Evolutionary conservation across 2,329 filamentous ascomycete species (phyloP).

Genomic region (Macroventuria anomochaeta): DNA sequence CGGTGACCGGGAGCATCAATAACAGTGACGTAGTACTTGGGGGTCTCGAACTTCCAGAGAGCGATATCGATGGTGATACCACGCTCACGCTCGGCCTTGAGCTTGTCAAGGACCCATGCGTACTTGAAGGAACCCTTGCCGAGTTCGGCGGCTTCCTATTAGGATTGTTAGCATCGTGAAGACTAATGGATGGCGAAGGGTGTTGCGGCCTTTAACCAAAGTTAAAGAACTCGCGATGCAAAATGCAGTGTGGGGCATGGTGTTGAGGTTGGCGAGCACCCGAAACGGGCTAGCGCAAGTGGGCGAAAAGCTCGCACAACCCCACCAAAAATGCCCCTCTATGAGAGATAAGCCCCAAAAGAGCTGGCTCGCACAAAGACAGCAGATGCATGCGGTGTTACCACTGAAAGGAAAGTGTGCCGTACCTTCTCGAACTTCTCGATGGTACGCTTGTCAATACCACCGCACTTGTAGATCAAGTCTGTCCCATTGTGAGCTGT

Average conservation of each 20-base stretch:
- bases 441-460: constrained; percentile 99
- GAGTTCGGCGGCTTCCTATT: constrained; percentile 95
- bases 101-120: constrained; percentile 99
- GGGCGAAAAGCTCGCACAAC: constrained; percentile 48
- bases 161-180: constrained; percentile 45
- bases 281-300: constrained; percentile 43
- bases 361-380: constrained; percentile 34
- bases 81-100: constrained; percentile 99
- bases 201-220: not conserved
- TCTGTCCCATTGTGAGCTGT: constrained; percentile 58
- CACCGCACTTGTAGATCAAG: constrained; percentile 99
- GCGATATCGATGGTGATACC: constrained; percentile 99
- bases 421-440: constrained; percentile 99
- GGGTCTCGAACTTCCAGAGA: constrained; percentile 99
- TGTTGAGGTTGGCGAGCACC: constrained; percentile 40
- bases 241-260: constrained; percentile 40
- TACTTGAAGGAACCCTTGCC: constrained; percentile 99
- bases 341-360: constrained; percentile 35
- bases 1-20: constrained; percentile 95
- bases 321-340: constrained; percentile 51
- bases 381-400: constrained; percentile 18
- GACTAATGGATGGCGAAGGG: constrained; percentile 14
- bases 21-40: constrained; percentile 97
- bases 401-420: constrained; percentile 25
- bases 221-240: constrained; percentile 14